phyloP scores from a whole-genome alignment of 208 protist genomes.

The Sergeia podlipaevii region DNA sequence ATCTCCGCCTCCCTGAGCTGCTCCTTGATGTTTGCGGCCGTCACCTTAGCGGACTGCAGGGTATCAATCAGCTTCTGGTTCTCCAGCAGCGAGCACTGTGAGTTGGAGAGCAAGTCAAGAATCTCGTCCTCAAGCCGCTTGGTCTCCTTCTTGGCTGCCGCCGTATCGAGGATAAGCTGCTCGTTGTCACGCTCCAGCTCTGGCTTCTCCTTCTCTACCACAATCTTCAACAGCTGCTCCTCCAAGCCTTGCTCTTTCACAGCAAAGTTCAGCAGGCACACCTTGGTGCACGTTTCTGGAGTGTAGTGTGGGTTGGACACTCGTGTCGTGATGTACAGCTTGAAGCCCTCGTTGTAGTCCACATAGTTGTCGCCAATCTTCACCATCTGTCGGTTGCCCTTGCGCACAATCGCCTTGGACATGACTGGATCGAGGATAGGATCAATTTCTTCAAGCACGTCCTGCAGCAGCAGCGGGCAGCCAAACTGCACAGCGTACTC shows the following conservation, averaged over 20 bases:
- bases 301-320: slow-evolving; percentile 97
- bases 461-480: slow-evolving; percentile 95
- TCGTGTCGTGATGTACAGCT: slow-evolving; percentile 98
- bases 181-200: slow-evolving; percentile 98
- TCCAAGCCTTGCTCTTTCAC: slow-evolving; percentile 98
- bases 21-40: slow-evolving; percentile 93
- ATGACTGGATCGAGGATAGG: slow-evolving; percentile 96
- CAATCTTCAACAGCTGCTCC: slow-evolving; percentile 98
- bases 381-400: slow-evolving; percentile 88
- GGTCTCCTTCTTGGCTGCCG: slow-evolving; percentile 92
- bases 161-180: slow-evolving; percentile 94
- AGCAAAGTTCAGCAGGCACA: slow-evolving; percentile 98
- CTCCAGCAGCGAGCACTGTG: slow-evolving; percentile 95
- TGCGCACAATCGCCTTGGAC: slow-evolving; percentile 92
- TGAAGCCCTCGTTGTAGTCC: slow-evolving; percentile 97
- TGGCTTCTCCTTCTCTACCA: slow-evolving; percentile 96
- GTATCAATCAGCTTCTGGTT: slow-evolving; percentile 97
- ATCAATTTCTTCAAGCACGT: slow-evolving; percentile 97
- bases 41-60: slow-evolving; percentile 97
- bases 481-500: slow-evolving; percentile 98
- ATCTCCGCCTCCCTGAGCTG: slow-evolving; percentile 91
- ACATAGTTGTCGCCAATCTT: slow-evolving; percentile 98
- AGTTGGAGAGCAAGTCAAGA: slow-evolving; percentile 92
- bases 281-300: slow-evolving; percentile 97
- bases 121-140: slow-evolving; percentile 98